Percentiles rank a stretch among this genome's conserved stretches.
phyloP scores from a whole-genome alignment of 352 stramenopile species.

The Blastocystis sp. region DNA sequence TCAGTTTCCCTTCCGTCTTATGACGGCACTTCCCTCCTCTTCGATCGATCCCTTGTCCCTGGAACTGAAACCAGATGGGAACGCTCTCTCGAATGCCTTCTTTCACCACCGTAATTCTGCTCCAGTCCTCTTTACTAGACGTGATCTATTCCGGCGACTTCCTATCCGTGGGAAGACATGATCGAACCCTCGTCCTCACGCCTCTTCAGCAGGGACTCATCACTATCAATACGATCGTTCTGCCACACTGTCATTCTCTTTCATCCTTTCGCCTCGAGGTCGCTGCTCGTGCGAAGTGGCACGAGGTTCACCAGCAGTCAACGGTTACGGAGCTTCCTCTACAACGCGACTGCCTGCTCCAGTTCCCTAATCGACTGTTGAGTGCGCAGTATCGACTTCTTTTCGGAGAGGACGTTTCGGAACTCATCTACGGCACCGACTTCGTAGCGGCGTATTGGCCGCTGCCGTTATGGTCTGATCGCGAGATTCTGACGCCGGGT shows the following conservation, averaged over 20 bases:
- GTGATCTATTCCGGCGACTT: not conserved
- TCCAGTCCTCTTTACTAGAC: not conserved
- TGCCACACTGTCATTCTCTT: not conserved
- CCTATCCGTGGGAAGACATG: not conserved
- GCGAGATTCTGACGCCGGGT: not conserved
- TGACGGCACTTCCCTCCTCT: not conserved
- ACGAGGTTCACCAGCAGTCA: not conserved
- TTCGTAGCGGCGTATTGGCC: not conserved
- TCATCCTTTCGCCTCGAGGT: not conserved
- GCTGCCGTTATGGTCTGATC: not conserved
- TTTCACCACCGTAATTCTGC: not conserved
- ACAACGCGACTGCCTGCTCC: not conserved
- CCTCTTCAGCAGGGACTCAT: not conserved
- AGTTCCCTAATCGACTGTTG: not conserved
- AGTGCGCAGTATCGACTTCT: not conserved
- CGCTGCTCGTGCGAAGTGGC: not conserved
- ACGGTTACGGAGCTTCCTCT: not conserved
- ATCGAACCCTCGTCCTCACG: not conserved
- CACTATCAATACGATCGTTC: not conserved
- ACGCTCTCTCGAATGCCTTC: not conserved
- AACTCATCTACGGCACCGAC: not conserved
- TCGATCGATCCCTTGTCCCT: not conserved
- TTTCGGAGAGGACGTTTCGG: not conserved
- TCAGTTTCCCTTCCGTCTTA: not conserved
- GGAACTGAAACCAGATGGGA: not conserved